phyloP scores from a whole-genome alignment of 2,329 filamentous ascomycete species.

The Neofusicoccum umdonicola region DNA sequence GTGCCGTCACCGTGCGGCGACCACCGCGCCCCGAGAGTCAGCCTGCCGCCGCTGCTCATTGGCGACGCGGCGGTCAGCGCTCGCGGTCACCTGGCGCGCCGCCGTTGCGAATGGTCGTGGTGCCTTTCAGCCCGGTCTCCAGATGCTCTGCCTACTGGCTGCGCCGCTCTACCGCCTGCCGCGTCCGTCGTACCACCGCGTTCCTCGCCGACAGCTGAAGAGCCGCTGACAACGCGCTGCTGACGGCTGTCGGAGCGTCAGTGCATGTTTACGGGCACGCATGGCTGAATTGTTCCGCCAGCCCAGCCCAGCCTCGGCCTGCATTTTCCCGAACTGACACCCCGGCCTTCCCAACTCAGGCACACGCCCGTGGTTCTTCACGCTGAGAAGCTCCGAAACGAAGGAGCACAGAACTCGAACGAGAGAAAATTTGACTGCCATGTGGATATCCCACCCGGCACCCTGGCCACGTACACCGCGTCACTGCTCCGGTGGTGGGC shows the following conservation, averaged over 20 bases:
- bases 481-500: neutral
- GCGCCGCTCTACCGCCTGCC: neutral
- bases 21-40: neutral
- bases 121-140: slow-evolving; percentile 5
- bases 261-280: neutral
- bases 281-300: neutral
- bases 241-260: neutral
- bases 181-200: neutral
- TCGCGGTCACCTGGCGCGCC: neutral
- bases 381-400: no score
- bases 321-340: neutral
- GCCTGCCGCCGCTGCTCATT: no score
- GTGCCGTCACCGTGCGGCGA: neutral
- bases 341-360: slow-evolving; percentile 5
- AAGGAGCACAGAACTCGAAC: neutral
- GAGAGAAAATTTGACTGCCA: neutral
- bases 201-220: neutral
- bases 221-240: neutral
- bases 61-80: neutral
- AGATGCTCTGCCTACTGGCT: neutral
- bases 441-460: neutral
- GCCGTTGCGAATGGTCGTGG: neutral
- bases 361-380: neutral
- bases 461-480: no score
- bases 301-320: neutral